Base-by-base conservation (phyloP, 305 asterid genomes). In the Fraxinus latifolia region DNA sequence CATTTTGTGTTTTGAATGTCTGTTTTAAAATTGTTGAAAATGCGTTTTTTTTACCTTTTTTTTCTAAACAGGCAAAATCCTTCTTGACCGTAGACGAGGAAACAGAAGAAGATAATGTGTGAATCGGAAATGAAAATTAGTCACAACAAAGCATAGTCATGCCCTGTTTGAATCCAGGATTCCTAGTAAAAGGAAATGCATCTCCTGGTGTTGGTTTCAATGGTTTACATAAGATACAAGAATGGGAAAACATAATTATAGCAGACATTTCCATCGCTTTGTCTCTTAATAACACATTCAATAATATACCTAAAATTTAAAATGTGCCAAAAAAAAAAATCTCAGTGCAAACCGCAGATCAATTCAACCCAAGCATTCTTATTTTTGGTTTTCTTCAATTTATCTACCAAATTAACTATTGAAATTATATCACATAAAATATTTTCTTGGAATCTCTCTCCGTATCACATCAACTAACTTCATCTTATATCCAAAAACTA, bases 301-400 rank as follows among this genome's bases (percentile, higher is more conserved):
- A 8, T 5, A 8, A 21, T 58, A 1, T 5, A 58, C 7, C 5
- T 9, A 62, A 14, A 62, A 21, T 25, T 23, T 25, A 9, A 62
- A 62, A 62, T 7, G 33, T 62, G 25, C 15, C 31, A 29, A 29
- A 25, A 62, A 21, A 62, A 7, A 62, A 62, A 62, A 1, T 62
- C 14, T 25, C n/a, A 25, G 72, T 23, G 23, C 0, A 6, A 78
- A 53, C 34, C 55, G 39, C 19, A 62, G 44, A 84, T 80, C 87
- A 84, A 77, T 81, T 71, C 33, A 39, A 84, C 42, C 77, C 80
- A 42, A 19, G 39, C 58, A 15, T n/a, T 34, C 37, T 74, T 29
- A 29, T 29, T 29, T 29, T 29, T 29, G 31, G 31, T 29, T 29
- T 29, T 29, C 31, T 29, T 29, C 31, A 29, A 29, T 29, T 29